phyloP scores from a whole-genome alignment of 305 asterid species.

The Fraxinus latifolia region DNA sequence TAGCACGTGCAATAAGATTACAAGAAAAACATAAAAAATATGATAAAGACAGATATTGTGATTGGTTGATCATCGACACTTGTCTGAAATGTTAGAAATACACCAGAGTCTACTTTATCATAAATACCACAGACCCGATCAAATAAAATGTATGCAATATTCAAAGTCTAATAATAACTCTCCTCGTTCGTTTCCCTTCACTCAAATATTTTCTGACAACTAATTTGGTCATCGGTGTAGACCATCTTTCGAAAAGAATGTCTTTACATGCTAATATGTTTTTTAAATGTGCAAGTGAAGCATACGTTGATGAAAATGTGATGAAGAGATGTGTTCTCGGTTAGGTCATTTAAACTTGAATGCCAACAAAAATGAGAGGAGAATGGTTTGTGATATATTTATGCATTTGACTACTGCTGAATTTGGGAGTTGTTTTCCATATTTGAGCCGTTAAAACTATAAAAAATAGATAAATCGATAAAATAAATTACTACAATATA shows the following conservation, averaged over 20 bases:
- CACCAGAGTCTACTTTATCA: neutral
- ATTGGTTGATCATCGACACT: neutral
- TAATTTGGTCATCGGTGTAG: neutral
- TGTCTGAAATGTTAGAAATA: neutral
- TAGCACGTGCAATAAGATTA: neutral
- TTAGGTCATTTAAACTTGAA: no score
- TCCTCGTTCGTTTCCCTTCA: no score
- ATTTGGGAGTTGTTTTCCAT: neutral
- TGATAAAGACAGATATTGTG: no score
- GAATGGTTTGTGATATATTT: neutral
- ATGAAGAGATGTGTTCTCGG: neutral
- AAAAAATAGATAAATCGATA: neutral
- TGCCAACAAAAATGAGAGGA: no score
- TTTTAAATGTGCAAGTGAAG: neutral
- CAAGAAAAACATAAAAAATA: no score
- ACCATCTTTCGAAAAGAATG: neutral
- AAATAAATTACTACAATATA: no score
- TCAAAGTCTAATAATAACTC: neutral
- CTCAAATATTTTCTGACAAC: no score
- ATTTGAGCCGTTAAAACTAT: neutral
- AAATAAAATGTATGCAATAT: neutral
- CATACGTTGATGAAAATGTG: neutral
- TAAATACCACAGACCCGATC: neutral
- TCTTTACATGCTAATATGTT: no score
- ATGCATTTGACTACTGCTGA: neutral